A percentile compares a stretch with the other conserved stretches of the same genome.
Evolutionary conservation across 73 alveolate genomes (phyloP).

Genomic region (Paramecium octaurelia): DNA sequence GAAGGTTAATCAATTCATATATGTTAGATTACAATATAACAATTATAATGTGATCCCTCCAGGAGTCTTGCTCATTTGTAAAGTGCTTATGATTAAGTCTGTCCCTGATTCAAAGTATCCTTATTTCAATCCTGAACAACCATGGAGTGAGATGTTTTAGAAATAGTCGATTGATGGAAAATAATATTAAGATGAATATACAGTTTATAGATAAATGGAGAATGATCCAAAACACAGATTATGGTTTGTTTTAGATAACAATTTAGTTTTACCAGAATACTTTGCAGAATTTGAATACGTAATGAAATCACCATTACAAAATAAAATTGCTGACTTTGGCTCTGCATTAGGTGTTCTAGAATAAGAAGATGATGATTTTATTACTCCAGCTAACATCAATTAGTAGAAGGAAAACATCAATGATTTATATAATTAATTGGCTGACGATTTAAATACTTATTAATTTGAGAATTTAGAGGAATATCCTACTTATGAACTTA

Average conservation of each 20-base stretch:
- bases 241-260: constrained; percentile 87
- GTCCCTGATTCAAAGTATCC: constrained; percentile 69
- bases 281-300: constrained; percentile 84
- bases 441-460: constrained; percentile 54
- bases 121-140: constrained; percentile 59
- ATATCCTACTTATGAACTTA: constrained; percentile 59
- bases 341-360: constrained; percentile 54
- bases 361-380: constrained; percentile 55
- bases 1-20: not conserved
- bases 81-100: constrained; percentile 77
- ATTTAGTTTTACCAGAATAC: constrained; percentile 86
- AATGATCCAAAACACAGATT: constrained; percentile 72
- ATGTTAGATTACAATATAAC: constrained; percentile 32
- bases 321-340: constrained; percentile 60
- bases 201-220: constrained; percentile 76
- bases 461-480: constrained; percentile 62
- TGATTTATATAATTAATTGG: constrained; percentile 33
- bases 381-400: constrained; percentile 42
- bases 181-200: constrained; percentile 56
- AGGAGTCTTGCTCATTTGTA: constrained; percentile 82
- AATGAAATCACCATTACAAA: constrained; percentile 28
- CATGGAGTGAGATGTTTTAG: constrained; percentile 72
- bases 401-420: constrained; percentile 13
- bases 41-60: constrained; percentile 71
- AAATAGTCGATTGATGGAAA: constrained; percentile 70